phyloP scores from a whole-genome alignment of 805 yeast species.

The Hemisphaericaspora nanyangensis region DNA sequence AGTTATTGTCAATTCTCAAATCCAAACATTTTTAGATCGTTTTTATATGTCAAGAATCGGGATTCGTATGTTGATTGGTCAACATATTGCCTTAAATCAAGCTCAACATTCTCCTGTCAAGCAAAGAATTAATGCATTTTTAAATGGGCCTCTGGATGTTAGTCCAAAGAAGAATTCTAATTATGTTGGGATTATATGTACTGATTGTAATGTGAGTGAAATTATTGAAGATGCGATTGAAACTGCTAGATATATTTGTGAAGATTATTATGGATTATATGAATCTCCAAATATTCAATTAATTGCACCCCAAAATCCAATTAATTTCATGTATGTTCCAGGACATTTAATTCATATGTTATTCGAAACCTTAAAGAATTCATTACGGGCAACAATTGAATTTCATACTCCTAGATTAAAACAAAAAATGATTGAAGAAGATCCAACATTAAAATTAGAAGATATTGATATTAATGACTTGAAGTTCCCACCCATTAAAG shows the following conservation, averaged over 20 bases:
- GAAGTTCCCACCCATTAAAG: slow-evolving; percentile 77
- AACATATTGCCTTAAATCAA: slow-evolving; percentile 78
- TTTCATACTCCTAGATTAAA: slow-evolving; percentile 55
- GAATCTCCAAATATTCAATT: slow-evolving; percentile 83
- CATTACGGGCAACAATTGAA: slow-evolving; percentile 86
- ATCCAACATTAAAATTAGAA: slow-evolving; percentile 37
- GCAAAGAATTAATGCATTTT: slow-evolving; percentile 30
- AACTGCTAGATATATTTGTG: slow-evolving; percentile 86
- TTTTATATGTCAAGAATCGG: slow-evolving; percentile 91
- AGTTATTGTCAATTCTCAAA: slow-evolving; percentile 58
- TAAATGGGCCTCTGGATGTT: slow-evolving; percentile 25
- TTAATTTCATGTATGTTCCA: slow-evolving; percentile 87
- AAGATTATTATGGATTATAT: slow-evolving; percentile 81
- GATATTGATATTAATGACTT: slow-evolving; percentile 55
- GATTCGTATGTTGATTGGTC: slow-evolving; percentile 91
- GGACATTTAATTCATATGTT: slow-evolving; percentile 90
- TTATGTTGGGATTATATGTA: slow-evolving; percentile 86
- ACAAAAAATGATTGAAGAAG: slow-evolving; percentile 30
- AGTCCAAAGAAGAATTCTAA: slow-evolving; percentile 34
- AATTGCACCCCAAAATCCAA: slow-evolving; percentile 66
- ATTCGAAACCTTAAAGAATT: slow-evolving; percentile 83
- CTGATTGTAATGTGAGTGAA: slow-evolving; percentile 78
- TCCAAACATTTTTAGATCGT: slow-evolving; percentile 78
- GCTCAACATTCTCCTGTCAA: slow-evolving; percentile 49
- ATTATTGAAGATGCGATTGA: slow-evolving; percentile 86